Evolutionary conservation across 202 grass and related monocot species (phyloP).

Genomic region (Setaria italica): DNA sequence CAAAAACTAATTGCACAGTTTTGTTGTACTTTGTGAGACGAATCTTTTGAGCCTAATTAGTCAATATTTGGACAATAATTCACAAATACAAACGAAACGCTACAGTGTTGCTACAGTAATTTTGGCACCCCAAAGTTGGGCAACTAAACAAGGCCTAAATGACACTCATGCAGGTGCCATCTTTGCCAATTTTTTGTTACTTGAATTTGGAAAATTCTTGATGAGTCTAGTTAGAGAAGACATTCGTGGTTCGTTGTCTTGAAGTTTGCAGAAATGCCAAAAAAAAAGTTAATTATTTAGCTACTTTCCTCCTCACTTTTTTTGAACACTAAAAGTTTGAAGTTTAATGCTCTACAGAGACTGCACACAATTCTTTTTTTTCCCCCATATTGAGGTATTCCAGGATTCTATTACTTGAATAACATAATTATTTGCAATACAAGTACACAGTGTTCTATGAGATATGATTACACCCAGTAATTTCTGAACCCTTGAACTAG

Average conservation of each 20-base stretch:
- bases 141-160: neutral
- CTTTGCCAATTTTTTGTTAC: neutral
- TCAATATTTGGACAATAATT: too few relatives aligned
- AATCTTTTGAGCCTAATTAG: too few relatives aligned
- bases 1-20: too few relatives aligned
- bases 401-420: neutral
- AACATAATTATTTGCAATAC: neutral
- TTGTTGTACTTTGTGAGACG: too few relatives aligned
- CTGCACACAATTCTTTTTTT: neutral
- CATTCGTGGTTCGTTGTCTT: neutral
- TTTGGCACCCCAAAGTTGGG: too few relatives aligned
- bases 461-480: constrained; percentile 4
- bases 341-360: neutral
- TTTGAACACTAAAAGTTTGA: neutral
- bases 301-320: neutral
- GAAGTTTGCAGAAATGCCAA: neutral
- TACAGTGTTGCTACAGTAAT: too few relatives aligned
- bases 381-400: neutral
- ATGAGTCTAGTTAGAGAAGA: neutral
- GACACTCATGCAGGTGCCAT: neutral
- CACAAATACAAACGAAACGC: too few relatives aligned
- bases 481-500: constrained; percentile 19
- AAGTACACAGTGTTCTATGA: neutral
- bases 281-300: neutral
- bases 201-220: neutral